phyloP scores from a whole-genome alignment of 805 yeast genomes.

The Kluyveromyces starmeri region DNA sequence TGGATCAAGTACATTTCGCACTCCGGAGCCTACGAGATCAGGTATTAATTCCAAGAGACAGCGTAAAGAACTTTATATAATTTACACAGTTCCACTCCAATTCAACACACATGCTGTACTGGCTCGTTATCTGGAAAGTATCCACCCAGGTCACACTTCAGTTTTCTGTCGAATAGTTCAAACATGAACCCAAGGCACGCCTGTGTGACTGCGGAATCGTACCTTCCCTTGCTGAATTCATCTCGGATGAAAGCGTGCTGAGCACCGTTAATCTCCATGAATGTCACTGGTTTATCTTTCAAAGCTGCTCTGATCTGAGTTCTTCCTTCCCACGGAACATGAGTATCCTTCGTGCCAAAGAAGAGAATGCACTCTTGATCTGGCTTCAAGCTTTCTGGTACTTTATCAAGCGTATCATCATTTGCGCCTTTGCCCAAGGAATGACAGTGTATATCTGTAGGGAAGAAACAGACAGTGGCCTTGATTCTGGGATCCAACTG shows the following conservation, averaged over 20 bases:
- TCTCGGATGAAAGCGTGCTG: constrained; percentile 81
- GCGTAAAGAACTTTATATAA: too few species aligned
- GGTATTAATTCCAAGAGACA: too few species aligned
- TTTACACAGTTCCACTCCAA: too few species aligned
- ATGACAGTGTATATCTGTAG: constrained; percentile 68
- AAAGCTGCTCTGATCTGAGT: constrained; percentile 56
- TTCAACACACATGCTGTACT: constrained; percentile 57
- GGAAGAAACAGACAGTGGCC: constrained; percentile 69
- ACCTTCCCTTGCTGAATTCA: constrained; percentile 71
- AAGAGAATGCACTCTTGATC: constrained; percentile 54
- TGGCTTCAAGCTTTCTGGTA: constrained; percentile 42
- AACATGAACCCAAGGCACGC: constrained; percentile 57
- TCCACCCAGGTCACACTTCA: constrained; percentile 60
- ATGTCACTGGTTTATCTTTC: constrained; percentile 53
- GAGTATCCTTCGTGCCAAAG: constrained; percentile 72
- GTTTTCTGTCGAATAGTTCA: constrained; percentile 61
- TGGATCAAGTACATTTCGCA: constrained; percentile 78
- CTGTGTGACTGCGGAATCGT: constrained; percentile 67
- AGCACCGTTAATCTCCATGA: constrained; percentile 68
- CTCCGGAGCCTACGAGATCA: constrained; percentile 74
- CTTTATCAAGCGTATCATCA: constrained; percentile 56
- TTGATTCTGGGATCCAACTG: constrained; percentile 49
- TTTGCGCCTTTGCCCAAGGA: constrained; percentile 54
- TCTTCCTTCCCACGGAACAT: constrained; percentile 71
- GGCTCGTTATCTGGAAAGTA: constrained; percentile 41